phyloP scores from a whole-genome alignment of 139 green algal species.

The Tetradesmus lagerheimii region DNA sequence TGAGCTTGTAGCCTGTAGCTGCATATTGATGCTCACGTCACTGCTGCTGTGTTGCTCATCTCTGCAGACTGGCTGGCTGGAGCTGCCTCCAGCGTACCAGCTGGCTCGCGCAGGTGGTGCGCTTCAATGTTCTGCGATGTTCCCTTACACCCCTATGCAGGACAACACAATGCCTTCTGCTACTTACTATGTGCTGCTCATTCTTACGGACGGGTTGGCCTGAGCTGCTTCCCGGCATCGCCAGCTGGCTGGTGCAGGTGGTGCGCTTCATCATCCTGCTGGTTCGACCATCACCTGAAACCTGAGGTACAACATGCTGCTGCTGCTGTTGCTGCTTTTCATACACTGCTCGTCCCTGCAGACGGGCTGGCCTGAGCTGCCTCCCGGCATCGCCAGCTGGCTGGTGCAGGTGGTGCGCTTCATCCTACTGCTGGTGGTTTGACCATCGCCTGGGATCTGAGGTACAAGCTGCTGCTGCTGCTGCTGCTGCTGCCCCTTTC shows the following conservation, averaged over 20 bases:
- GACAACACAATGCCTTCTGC: no score
- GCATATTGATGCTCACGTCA: no score
- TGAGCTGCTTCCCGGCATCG: no score
- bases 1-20: no score
- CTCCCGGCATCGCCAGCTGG: conserved; percentile 23
- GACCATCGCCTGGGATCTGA: no score
- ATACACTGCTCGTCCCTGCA: background rate
- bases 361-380: conserved; percentile 43
- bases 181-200: background rate
- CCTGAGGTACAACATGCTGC: no score
- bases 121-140: conserved; percentile 83
- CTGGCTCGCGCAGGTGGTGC: conserved; percentile 49
- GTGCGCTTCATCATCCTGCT: conserved; percentile 80
- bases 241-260: background rate
- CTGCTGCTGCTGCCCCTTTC: conserved; percentile 12
- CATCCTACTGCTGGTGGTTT: conserved; percentile 80
- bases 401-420: conserved; percentile 63
- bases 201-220: no score
- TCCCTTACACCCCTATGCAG: no score
- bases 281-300: no score
- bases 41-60: background rate
- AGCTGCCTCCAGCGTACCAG: conserved; percentile 22
- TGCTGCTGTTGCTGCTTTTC: background rate
- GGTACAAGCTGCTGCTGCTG: conserved; percentile 7
- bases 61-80: conserved; percentile 37